These are phyloP conservation scores for Colletotrichum australisinense DNA, from an alignment of 2,329 filamentous ascomycete genomes.

Conservation along the genomic window DNA sequence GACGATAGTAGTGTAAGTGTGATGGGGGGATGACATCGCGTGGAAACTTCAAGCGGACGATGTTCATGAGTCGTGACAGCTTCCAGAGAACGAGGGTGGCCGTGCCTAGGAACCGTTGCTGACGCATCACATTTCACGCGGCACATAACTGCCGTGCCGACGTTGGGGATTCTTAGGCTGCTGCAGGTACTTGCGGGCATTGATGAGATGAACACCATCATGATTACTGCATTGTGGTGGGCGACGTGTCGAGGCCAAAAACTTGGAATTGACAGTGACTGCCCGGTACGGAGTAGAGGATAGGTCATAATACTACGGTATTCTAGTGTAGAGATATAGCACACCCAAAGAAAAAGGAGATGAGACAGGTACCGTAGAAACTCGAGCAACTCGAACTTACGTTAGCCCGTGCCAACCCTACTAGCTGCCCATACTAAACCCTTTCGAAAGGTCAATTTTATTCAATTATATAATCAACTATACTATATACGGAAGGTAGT, in stretches of 20 bases:
- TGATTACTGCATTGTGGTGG: background rate
- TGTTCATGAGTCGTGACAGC: constrained; percentile 21
- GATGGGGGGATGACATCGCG: constrained; percentile 4
- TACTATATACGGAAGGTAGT: no score
- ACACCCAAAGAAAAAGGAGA: background rate
- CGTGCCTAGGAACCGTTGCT: background rate
- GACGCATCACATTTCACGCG: background rate
- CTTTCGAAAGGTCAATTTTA: no score
- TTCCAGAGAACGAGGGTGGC: background rate
- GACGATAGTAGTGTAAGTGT: background rate
- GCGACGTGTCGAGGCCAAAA: background rate
- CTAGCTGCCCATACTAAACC: no score
- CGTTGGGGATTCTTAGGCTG: background rate
- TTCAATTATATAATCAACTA: no score
- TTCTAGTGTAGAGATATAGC: background rate
- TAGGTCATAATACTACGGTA: background rate
- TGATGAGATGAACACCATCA: background rate
- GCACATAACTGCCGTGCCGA: background rate
- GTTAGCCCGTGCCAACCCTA: no score
- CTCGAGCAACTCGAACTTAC: no score
- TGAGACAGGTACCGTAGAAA: background rate
- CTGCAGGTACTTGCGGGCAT: background rate
- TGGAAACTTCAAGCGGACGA: background rate
- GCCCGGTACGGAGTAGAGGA: background rate
- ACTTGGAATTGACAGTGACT: background rate